Conservation (phyloP, 805 yeast species). For the Candida hispaniensis region DNA sequence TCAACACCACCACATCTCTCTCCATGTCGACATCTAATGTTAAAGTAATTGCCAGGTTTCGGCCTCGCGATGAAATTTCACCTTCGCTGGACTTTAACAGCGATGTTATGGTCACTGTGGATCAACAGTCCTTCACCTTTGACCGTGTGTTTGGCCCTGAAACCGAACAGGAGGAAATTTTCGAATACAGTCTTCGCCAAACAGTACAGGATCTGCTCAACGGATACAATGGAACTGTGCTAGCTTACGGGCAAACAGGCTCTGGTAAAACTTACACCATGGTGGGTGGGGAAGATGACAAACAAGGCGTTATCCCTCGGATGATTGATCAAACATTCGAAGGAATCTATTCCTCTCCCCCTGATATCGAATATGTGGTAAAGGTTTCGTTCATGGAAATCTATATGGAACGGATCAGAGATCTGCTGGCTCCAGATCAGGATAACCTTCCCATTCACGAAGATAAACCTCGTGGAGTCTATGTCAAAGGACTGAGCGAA, state of each 20-base stretch:
- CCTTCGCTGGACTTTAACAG: background rate
- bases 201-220: constrained; percentile 59
- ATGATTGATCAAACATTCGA: constrained; percentile 56
- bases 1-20: no score
- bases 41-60: constrained; percentile 61
- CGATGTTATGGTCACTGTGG: constrained; percentile 3
- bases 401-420: constrained; percentile 65
- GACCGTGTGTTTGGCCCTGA: constrained; percentile 51
- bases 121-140: constrained; percentile 35
- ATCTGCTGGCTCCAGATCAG: constrained; percentile 36
- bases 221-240: constrained; percentile 69
- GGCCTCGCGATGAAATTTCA: constrained; percentile 40
- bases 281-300: constrained; percentile 45
- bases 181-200: constrained; percentile 45
- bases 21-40: no score
- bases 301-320: constrained; percentile 63
- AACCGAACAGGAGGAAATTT: constrained; percentile 47
- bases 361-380: constrained; percentile 51
- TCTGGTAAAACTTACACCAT: constrained; percentile 69
- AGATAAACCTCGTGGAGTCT: constrained; percentile 52
- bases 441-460: constrained; percentile 46
- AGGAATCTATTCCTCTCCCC: constrained; percentile 37
- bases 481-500: constrained; percentile 59
- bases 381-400: constrained; percentile 71
- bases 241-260: constrained; percentile 74